Base-by-base conservation (phyloP, 164 flowering plant genomes). In the Berberis thunbergii region DNA sequence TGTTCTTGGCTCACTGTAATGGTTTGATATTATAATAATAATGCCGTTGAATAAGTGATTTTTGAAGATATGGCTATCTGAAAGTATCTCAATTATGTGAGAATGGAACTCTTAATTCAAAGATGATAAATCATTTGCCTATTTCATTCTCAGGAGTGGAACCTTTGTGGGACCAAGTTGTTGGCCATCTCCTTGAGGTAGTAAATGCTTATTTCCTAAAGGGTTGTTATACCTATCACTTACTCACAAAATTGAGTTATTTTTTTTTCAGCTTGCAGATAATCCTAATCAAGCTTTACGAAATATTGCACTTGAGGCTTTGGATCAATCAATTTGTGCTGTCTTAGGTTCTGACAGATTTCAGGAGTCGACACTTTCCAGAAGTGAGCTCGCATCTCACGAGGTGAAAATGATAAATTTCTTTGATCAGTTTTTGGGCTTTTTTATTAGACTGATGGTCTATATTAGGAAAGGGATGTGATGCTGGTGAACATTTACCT, bases 131-230 rank as follows among this genome's bases (percentile, higher is more conserved):
- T n/a, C 53, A 64, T 62, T 61, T 56, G 44, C 57, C 46, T 74
- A 12, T 13, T 61, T 9, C 60, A 43, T 73, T 53, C 50, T 54
- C 80, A 91, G 99, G 99, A 70, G 90, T 87, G 73, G 84, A 89
- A 77, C 92, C 96, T 61, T 69, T 95, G 67, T 95, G 97, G 99
- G 90, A 91, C 74, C 86, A 83, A 73, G 88, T 91, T 46, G 85
- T 91, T 73, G 78, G 80, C 53, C 97, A 91, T 75, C 88, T 95
- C 66, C 82, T 95, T 70, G 96, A 89, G 99, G 99, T 95, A 67
- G 82, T 68, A 43, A 60, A 59, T 40, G 12, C 43, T 49, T 41
- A 62, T 65, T 68, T 39, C 41, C 41, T 56, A 38, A 40, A 57
- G 41, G 12, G 41, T 26, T 26, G 2, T 41, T 57, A 40, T 41